A percentile compares a stretch with the other conserved stretches of the same genome.
Evolutionary conservation across 257 asterid genomes (phyloP).

Genomic region (Penstemon barbatus): DNA sequence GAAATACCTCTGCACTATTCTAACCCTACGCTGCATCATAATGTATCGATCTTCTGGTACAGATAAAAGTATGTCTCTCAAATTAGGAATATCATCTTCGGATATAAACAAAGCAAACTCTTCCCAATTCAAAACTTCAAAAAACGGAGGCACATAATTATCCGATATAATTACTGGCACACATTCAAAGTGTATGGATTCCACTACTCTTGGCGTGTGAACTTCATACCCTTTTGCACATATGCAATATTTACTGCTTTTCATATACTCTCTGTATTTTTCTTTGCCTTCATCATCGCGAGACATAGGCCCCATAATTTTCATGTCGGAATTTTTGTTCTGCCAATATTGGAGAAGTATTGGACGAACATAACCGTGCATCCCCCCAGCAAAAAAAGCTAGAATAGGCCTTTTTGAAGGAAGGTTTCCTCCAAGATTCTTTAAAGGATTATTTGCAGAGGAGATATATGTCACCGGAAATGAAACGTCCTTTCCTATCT

Average conservation of each 20-base stretch:
- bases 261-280: slow-evolving; percentile 55
- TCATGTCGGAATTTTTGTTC: slow-evolving; percentile 54
- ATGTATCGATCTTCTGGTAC: slow-evolving; percentile 48
- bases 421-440: slow-evolving; percentile 50
- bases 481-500: slow-evolving; percentile 57
- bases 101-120: slow-evolving; percentile 49
- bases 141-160: slow-evolving; percentile 59
- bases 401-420: slow-evolving; percentile 44
- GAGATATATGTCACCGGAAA: slow-evolving; percentile 59
- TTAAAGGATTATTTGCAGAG: slow-evolving; percentile 45
- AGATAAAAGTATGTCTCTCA: slow-evolving; percentile 56
- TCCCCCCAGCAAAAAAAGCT: slow-evolving; percentile 68
- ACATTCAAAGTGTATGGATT: slow-evolving; percentile 57
- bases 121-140: slow-evolving; percentile 61
- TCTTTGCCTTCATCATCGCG: slow-evolving; percentile 56
- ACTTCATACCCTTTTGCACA: slow-evolving; percentile 69
- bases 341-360: slow-evolving; percentile 51
- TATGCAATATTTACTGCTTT: slow-evolving; percentile 62
- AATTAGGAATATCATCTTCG: slow-evolving; percentile 55
- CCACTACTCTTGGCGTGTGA: slow-evolving; percentile 62
- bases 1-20: slow-evolving; percentile 42
- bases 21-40: slow-evolving; percentile 47
- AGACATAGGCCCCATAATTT: slow-evolving; percentile 53
- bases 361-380: slow-evolving; percentile 69
- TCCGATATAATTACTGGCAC: slow-evolving; percentile 68